Evolutionary conservation across 2,329 filamentous ascomycete species (phyloP), one percentile per base, ranked within the genome.

Genomic region (Fusarium cyanostomum): DNA sequence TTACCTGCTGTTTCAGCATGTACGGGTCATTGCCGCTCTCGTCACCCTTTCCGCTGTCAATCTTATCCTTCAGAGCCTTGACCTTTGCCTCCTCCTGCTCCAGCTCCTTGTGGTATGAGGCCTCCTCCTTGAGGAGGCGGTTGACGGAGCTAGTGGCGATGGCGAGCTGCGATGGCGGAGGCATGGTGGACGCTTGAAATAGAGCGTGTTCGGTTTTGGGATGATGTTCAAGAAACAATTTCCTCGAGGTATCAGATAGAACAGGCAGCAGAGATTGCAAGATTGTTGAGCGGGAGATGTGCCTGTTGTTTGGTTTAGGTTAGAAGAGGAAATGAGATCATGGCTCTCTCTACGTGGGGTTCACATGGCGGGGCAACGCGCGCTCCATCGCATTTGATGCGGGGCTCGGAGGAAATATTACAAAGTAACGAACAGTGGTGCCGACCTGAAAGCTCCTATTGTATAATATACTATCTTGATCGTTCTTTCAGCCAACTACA

Each of bases 51-150:
- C 77, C 79, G n/a, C 72, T 76, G 37, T 81, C 75, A 28, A 86
- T 75, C 68, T 90, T 87, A 39, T 82, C 80, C 74, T 89, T 83
- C 15, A 96, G 83, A 74, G 88, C 86, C 75, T 85, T 80, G 64
- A 96, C 85, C 54, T 90, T 86, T 60, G 85, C 84, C 69, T 91
- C 84, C 75, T 98, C 94, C 65, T 89, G 82, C 64, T 85, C 81
- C 16, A 94, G 84, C 77, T 99, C 95, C 74, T 90, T 90, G 82
- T 94, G 90, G 80, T 99, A 98, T 71, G 89, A 94, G 34, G 85
- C 82, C 77, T 97, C 92, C 78, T 99, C 95, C 78, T 96, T 97
- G 67, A 97, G 86, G 43, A 98, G 86, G 57, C 95, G 92, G 70
- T 86, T 83, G 67, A 98, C 87, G 16, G 92, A 88, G 61, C 89